phyloP scores from a whole-genome alignment of 129 eudicot species.

The Logfia minima region DNA sequence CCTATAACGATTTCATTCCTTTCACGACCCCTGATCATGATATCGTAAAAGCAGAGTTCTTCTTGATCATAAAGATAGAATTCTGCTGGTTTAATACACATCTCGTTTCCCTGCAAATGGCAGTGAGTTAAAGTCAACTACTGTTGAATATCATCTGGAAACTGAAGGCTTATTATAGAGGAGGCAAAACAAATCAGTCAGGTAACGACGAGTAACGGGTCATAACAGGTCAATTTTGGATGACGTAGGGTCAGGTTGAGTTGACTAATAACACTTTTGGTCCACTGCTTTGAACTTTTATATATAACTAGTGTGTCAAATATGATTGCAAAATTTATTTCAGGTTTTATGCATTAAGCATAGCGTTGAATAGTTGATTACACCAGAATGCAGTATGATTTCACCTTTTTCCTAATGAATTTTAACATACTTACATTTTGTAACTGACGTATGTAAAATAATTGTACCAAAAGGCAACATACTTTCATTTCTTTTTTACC shows the following conservation, averaged over 20 bases:
- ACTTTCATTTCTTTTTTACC: neutral
- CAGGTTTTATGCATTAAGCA: no score
- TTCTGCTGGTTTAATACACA: constrained; percentile 94
- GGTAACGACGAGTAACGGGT: neutral
- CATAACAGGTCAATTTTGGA: no score
- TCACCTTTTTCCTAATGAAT: neutral
- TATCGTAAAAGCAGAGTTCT: constrained; percentile 78
- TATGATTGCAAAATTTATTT: no score
- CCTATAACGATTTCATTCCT: constrained; percentile 91
- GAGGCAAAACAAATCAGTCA: neutral
- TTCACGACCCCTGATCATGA: constrained; percentile 83
- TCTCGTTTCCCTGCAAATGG: constrained; percentile 81
- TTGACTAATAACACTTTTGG: no score
- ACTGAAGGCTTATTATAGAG: neutral
- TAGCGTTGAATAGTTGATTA: no score
- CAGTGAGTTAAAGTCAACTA: neutral
- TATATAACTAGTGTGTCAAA: no score
- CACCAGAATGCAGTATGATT: neutral
- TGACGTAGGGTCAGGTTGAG: no score
- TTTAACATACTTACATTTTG: neutral
- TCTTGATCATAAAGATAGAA: constrained; percentile 91
- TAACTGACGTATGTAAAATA: neutral
- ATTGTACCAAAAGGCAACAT: neutral
- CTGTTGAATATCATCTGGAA: neutral
- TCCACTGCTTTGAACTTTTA: no score